Evolutionary conservation across 495 filamentous ascomycete species (phyloP).

Genomic region (Parathielavia hyrcaniae): DNA sequence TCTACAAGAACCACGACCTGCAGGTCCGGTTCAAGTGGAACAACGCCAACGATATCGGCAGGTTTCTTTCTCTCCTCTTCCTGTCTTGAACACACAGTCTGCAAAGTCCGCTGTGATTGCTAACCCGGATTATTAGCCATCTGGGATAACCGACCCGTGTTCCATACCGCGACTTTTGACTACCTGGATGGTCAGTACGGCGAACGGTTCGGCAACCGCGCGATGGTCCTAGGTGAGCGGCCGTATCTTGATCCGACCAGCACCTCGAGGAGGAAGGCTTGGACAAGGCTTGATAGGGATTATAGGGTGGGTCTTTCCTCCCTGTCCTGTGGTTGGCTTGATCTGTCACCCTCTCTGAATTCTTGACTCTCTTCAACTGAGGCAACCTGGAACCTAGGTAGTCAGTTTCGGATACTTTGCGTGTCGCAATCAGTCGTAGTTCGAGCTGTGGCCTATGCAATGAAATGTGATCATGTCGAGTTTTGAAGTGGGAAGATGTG

Average conservation of each 20-base stretch:
- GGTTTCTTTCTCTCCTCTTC: slow-evolving; percentile 2
- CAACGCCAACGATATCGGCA: slow-evolving; percentile 52
- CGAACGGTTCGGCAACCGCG: slow-evolving; percentile 54
- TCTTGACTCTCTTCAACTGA: too few relatives aligned
- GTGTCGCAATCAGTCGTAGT: too few relatives aligned
- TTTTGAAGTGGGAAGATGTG: too few relatives aligned
- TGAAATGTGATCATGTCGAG: too few relatives aligned
- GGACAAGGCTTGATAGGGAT: slow-evolving; percentile 16
- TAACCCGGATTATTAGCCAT: slow-evolving; percentile 44
- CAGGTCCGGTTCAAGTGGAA: slow-evolving; percentile 64
- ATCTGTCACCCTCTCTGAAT: too few relatives aligned
- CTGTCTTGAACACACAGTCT: not conserved
- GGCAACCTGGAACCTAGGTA: too few relatives aligned
- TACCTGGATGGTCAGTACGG: slow-evolving; percentile 50
- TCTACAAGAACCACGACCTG: slow-evolving; percentile 68
- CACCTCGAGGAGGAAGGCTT: slow-evolving; percentile 52
- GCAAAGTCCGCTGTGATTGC: not conserved
- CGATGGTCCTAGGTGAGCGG: slow-evolving; percentile 57
- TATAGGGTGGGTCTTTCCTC: too few relatives aligned
- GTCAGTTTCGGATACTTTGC: too few relatives aligned
- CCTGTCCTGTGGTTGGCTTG: too few relatives aligned
- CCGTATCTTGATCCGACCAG: slow-evolving; percentile 59
- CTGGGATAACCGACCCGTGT: slow-evolving; percentile 68
- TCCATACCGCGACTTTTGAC: slow-evolving; percentile 64
- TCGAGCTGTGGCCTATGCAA: too few relatives aligned